Percentiles rank a stretch among this genome's conserved stretches.
Conservation (phyloP, 1,139 yeast genomes). For the Debaryomyces singareniensis region DNA sequence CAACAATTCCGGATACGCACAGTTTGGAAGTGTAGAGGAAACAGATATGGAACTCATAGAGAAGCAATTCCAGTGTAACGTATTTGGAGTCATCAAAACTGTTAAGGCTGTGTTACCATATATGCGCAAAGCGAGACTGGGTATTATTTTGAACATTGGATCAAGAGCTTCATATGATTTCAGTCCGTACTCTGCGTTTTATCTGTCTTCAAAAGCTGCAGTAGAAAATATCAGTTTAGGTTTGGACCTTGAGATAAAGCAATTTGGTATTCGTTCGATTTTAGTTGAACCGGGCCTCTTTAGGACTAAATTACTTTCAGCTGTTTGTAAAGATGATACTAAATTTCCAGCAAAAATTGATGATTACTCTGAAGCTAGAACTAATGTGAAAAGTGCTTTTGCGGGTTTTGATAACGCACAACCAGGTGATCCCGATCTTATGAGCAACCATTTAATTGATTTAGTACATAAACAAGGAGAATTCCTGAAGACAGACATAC, state of each 20-base stretch:
- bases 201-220: constrained; percentile 2
- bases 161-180: too few species aligned
- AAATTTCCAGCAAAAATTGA: neutral
- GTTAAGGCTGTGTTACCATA: constrained; percentile 1
- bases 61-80: neutral
- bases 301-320: constrained; percentile 1
- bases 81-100: constrained; percentile 1
- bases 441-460: neutral
- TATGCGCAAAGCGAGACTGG: neutral
- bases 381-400: neutral
- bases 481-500: constrained; percentile 21
- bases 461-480: constrained; percentile 4
- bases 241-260: neutral
- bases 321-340: neutral
- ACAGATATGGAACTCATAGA: constrained; percentile 1
- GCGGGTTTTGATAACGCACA: neutral
- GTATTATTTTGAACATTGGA: too few species aligned
- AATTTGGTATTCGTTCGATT: constrained; percentile 1
- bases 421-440: neutral
- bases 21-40: constrained; percentile 1
- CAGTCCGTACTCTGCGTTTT: too few species aligned
- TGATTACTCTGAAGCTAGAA: neutral
- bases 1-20: constrained; percentile 1
- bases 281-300: constrained; percentile 1
- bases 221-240: constrained; percentile 1